These are phyloP conservation scores for Mortierella sp. DNA, from an alignment of 371 early-diverging fungal genomes.

Conservation along the genomic window DNA sequence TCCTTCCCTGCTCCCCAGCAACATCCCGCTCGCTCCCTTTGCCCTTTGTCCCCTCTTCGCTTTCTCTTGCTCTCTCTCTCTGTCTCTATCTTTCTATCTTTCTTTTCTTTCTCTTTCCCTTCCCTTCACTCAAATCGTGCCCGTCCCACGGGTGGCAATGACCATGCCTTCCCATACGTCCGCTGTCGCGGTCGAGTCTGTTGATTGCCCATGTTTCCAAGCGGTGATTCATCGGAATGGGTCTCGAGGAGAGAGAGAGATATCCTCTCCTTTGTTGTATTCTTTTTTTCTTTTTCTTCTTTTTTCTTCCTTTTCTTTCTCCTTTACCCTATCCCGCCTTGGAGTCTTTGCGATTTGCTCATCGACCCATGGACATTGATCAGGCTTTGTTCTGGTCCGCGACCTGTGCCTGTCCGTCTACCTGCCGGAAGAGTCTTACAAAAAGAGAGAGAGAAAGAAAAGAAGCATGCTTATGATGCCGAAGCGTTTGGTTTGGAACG, in stretches of 20 bases:
- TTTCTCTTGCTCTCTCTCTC: not conserved
- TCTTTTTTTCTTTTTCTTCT: slow-evolving; percentile 7
- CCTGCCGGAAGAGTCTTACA: too few species aligned
- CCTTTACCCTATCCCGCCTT: slow-evolving; percentile 13
- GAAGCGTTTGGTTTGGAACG: too few species aligned
- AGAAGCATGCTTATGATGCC: not conserved
- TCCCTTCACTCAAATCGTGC: not conserved
- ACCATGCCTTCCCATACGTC: too few species aligned
- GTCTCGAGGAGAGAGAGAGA: too few species aligned
- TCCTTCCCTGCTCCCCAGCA: slow-evolving; percentile 4
- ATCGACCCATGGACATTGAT: not conserved
- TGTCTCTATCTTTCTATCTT: not conserved
- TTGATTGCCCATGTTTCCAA: too few species aligned
- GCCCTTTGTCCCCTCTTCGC: not conserved
- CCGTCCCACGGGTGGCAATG: not conserved
- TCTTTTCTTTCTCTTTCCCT: not conserved
- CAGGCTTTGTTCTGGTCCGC: too few species aligned
- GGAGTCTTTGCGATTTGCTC: not conserved
- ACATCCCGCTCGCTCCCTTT: not conserved
- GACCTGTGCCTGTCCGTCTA: too few species aligned
- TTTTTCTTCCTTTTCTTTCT: slow-evolving; percentile 3
- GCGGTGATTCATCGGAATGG: too few species aligned
- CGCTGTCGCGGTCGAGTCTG: too few species aligned
- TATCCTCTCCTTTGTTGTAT: slow-evolving; percentile 1
- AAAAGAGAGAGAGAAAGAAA: not conserved